These are phyloP conservation scores for Actinomortierella ambigua DNA, from an alignment of 371 early-diverging fungal genomes.

Conservation along the genomic window DNA sequence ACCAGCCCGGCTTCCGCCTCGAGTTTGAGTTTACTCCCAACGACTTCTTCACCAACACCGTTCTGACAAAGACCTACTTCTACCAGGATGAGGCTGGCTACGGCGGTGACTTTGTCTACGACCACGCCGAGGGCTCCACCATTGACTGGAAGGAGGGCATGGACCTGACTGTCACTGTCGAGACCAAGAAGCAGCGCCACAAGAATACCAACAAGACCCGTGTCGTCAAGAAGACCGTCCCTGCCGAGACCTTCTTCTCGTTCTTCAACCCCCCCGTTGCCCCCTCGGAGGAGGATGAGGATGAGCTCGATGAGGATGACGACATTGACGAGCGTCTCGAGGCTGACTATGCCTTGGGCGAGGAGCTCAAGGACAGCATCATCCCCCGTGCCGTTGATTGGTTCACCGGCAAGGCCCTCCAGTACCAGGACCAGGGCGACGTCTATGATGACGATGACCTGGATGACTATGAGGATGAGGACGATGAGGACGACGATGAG, in stretches of 20 bases:
- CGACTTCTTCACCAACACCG: conserved; percentile 85
- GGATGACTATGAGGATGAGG: conserved; percentile 54
- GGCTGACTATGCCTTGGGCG: conserved; percentile 94
- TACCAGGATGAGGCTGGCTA: conserved; percentile 73
- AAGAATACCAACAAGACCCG: conserved; percentile 97
- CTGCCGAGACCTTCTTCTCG: conserved; percentile 92
- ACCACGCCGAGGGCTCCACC: conserved; percentile 85
- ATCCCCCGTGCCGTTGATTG: conserved; percentile 96
- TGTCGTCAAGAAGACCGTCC: conserved; percentile 93
- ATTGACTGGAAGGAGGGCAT: conserved; percentile 97
- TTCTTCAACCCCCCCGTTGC: conserved; percentile 89
- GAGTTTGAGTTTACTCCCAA: conserved; percentile 91
- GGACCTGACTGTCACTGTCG: conserved; percentile 88
- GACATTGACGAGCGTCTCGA: conserved; percentile 81
- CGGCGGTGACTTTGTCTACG: conserved; percentile 85
- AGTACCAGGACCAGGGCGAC: conserved; percentile 72
- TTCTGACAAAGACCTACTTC: conserved; percentile 91
- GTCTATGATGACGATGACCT: conserved; percentile 73
- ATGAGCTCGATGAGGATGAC: conserved; percentile 78
- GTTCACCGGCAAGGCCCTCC: conserved; percentile 97
- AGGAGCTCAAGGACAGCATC: conserved; percentile 94
- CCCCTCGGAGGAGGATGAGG: conserved; percentile 71
- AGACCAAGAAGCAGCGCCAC: conserved; percentile 97
- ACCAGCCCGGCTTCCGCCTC: conserved; percentile 90
- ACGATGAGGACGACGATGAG: conserved; percentile 70